These are phyloP conservation scores for Chrysopogon serrulatus DNA, from an alignment of 176 grass and related monocot genomes.

Conservation along the genomic window DNA sequence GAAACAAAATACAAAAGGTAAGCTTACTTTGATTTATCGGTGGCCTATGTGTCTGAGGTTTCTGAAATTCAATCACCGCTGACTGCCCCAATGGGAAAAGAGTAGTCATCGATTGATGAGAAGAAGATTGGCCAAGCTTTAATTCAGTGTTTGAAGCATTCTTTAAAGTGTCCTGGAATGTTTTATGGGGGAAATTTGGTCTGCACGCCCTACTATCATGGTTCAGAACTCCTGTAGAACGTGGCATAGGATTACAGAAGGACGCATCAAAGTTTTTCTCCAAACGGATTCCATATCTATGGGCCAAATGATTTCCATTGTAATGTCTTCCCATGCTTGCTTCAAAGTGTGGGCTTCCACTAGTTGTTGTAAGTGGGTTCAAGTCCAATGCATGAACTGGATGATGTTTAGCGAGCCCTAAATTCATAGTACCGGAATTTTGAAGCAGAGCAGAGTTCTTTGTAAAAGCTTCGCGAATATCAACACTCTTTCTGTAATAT, in stretches of 20 bases:
- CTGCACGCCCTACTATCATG: constrained; percentile 16
- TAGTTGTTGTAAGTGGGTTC: constrained; percentile 18
- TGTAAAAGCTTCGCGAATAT: constrained; percentile 17
- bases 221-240: constrained; percentile 28
- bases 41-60: constrained; percentile 35
- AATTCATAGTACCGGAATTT: not conserved
- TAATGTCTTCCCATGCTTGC: constrained; percentile 18
- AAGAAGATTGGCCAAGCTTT: constrained; percentile 72
- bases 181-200: constrained; percentile 13
- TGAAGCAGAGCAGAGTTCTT: constrained; percentile 34
- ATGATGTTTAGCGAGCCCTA: constrained; percentile 26
- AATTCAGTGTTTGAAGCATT: constrained; percentile 69
- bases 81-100: constrained; percentile 41
- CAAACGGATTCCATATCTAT: constrained; percentile 28
- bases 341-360: constrained; percentile 12
- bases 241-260: constrained; percentile 13
- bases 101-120: constrained; percentile 42
- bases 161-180: constrained; percentile 23
- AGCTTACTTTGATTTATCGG: constrained; percentile 49
- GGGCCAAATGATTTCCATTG: constrained; percentile 37
- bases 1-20: constrained; percentile 12
- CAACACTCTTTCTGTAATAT: constrained; percentile 24
- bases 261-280: constrained; percentile 39
- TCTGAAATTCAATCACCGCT: constrained; percentile 39
- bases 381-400: not conserved